Evolutionary conservation across 2,329 filamentous ascomycete species (phyloP).

Genomic region (Mycosphaerella sp.): DNA sequence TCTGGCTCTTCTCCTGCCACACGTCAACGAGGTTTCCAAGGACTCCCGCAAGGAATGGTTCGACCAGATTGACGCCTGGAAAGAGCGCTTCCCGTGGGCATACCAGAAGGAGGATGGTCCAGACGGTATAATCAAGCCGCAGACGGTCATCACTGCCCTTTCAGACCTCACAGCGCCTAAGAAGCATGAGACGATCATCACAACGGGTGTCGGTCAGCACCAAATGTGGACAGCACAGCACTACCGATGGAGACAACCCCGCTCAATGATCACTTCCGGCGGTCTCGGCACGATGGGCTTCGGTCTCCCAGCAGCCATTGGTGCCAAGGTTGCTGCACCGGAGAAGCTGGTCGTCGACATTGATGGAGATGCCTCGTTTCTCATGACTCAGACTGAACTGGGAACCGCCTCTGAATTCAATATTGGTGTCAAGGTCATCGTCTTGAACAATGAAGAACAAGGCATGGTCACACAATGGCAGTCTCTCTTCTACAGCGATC

Average conservation of each 20-base stretch:
- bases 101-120: constrained; percentile 69
- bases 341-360: constrained; percentile 90
- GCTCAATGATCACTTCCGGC: constrained; percentile 93
- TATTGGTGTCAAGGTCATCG: constrained; percentile 90
- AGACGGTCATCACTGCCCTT: constrained; percentile 84
- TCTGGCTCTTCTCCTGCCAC: constrained; percentile 66
- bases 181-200: constrained; percentile 79
- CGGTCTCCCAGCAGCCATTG: constrained; percentile 89
- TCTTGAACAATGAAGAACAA: constrained; percentile 96
- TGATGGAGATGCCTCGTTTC: constrained; percentile 97
- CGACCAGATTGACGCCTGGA: constrained; percentile 82
- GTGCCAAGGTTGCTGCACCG: constrained; percentile 78
- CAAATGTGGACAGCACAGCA: constrained; percentile 99
- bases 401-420: constrained; percentile 91
- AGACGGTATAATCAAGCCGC: constrained; percentile 83
- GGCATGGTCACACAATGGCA: constrained; percentile 99
- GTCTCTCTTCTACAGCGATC: constrained; percentile 92
- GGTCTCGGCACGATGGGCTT: constrained; percentile 95
- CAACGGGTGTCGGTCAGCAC: constrained; percentile 94
- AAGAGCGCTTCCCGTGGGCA: constrained; percentile 78
- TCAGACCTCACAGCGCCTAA: constrained; percentile 73
- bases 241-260: constrained; percentile 87
- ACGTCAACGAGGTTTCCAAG: constrained; percentile 57
- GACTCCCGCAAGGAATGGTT: constrained; percentile 78
- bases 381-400: constrained; percentile 96